These are phyloP conservation scores for Botrytis sinoallii DNA, from an alignment of 2,329 filamentous ascomycete genomes.

Conservation along the genomic window DNA sequence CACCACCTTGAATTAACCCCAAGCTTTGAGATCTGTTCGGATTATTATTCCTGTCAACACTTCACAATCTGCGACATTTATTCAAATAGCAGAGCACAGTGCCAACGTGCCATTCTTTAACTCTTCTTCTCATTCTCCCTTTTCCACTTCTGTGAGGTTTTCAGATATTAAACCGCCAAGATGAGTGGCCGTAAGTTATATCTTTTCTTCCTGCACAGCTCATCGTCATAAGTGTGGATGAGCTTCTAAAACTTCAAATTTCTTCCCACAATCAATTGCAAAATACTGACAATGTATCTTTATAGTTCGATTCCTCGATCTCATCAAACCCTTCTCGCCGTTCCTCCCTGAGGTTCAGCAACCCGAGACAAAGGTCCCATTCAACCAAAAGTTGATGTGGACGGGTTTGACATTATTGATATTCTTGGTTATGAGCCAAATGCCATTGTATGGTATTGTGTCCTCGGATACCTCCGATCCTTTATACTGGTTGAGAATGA, in stretches of 20 bases:
- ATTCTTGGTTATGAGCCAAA: slow-evolving; percentile 99
- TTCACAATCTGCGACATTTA: slow-evolving; percentile 31
- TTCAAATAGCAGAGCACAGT: slow-evolving; percentile 25
- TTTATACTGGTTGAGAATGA: slow-evolving; percentile 99
- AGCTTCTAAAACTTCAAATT: slow-evolving; percentile 18
- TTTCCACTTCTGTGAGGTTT: slow-evolving; percentile 40
- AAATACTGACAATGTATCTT: slow-evolving; percentile 31
- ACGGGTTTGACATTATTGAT: slow-evolving; percentile 91
- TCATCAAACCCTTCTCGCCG: slow-evolving; percentile 99
- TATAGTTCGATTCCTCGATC: slow-evolving; percentile 95
- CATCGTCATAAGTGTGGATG: slow-evolving; percentile 12
- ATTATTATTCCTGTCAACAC: slow-evolving; percentile 27
- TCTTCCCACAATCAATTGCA: slow-evolving; percentile 22
- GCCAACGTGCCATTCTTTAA: slow-evolving; percentile 29
- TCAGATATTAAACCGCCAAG: slow-evolving; percentile 39
- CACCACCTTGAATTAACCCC: slow-evolving; percentile 21
- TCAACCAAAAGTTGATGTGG: slow-evolving; percentile 99
- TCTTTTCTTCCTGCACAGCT: slow-evolving; percentile 20
- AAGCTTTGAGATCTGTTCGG: slow-evolving; percentile 33
- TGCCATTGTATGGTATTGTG: slow-evolving; percentile 98
- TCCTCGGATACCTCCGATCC: slow-evolving; percentile 98
- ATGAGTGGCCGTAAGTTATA: slow-evolving; percentile 43
- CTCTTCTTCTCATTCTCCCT: slow-evolving; percentile 34
- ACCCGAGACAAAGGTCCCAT: slow-evolving; percentile 96
- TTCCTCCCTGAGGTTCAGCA: slow-evolving; percentile 99